Base-by-base conservation (phyloP, 169 alveolate genomes). In the Plasmodium knowlesi region DNA sequence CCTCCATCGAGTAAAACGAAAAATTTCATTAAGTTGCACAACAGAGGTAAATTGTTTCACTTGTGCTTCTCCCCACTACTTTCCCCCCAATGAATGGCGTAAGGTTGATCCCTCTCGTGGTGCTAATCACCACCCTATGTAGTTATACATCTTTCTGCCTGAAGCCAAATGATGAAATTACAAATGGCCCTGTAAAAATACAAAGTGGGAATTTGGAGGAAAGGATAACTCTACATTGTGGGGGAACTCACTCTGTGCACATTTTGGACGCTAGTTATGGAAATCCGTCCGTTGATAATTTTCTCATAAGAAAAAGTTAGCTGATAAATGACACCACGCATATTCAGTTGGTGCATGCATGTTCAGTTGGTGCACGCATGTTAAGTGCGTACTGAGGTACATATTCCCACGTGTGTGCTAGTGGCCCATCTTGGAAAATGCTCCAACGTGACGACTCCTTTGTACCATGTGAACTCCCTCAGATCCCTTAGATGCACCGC, bases 211-310 rank as follows among this genome's bases (percentile, higher is more conserved):
- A 80, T 53, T 72, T 91, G 53, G 82, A 91, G 70, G 95, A 91
- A 80, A 91, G 19, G 14, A 82, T 91, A 82, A 91, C 61, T 71
- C 83, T 91, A 57, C 54, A 72, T 32, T 91, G 95, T 41, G 92
- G 43, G 2, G 30, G 53, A 14, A 4, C 30, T 10, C 46, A 91
- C 76, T 43, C 67, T n/a, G 82, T 91, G 54, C 95, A 91, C 25
- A 82, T 91, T 71, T 91, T 91, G 74, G 95, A 91, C 74, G 95
- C 95, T 46, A 91, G 95, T 50, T 91, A 91, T 91, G 95, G 95
- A 81, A 91, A 91, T 53, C 95, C 95, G 8, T 46, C 83, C 41
- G 71, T 91, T 39, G 95, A 91, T 67, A 43, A 91, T 57, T 41
- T 91, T 39, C 74, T 91, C 25, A 91, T 91, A 70, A 91, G 82